Evolutionary conservation across 1,139 yeast genomes (phyloP), one percentile per base, ranked within the genome.

Genomic region (Groenewaldozyma auringiensis): DNA sequence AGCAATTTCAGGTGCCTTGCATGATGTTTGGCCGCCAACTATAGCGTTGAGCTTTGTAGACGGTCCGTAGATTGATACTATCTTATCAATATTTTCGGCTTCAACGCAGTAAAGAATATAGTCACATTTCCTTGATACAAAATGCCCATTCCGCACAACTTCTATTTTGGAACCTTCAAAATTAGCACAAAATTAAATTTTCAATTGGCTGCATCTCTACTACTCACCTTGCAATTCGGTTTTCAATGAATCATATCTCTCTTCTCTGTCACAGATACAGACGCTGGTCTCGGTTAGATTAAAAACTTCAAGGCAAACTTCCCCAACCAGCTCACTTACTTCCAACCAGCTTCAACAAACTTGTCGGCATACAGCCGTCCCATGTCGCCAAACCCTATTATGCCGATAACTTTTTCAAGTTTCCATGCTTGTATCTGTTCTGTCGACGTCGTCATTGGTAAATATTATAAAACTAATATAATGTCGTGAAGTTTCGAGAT

Each of bases 1-100:
- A 18, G 69, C 71, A 38, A 92, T 83, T 61, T 92, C 98, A 0
- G 95, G 95, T 17, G 78, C 82, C 61, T 92, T 92, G 67, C 97
- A 92, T 3, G 95, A 85, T 0, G 98, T 89, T 64, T 92, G 98
- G 3, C 98, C 98, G n/a, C 98, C 98, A 9, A 92, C 95, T 43
- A 88, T 78, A 2, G 95, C 83, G 2, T 95, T 94, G 14, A 78
- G 67, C 62, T 88, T 92, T 2, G 96, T 82, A 0, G 96, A 74
- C 0, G 95, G 94, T 0, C 95, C 96, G 62, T 88, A 92, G 32
- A 68, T 43, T 3, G 77, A 60, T 4, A 88, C 95, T 40, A 89
- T 84, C 50, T 73, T 71, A 43, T 71, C 79, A 42, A 92, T 82
- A 58, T 79, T 78, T 55, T 81, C 95, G 3, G 67, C 67, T 61